Evolutionary conservation across 495 filamentous ascomycete species (phyloP), one percentile per base, ranked within the genome.

Genomic region (Apiosordaria backusii): DNA sequence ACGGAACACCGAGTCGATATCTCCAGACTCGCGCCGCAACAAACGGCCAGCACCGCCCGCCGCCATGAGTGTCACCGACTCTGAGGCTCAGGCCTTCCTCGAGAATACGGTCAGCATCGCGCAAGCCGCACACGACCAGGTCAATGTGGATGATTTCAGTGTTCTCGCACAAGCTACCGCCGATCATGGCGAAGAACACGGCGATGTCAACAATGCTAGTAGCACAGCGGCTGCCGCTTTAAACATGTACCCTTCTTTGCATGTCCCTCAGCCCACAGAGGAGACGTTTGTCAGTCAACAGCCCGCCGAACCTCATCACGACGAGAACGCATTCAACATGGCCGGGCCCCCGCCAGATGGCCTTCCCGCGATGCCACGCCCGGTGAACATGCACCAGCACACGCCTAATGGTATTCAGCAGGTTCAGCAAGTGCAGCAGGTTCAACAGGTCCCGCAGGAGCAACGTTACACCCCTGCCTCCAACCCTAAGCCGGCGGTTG

Each of bases 401-500:
- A 80, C 77, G 60, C 18, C 66, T 60, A 71, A 74, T 52, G 75
- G 74, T 21, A 68, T 76, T 22, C 71, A 67, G 25, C 64, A 63
- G 40, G 72, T 73, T 25, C 69, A 65, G 60, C 61, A 45, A 45
- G 35, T 45, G 10, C 35, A 45, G 10, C 35, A 45, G 35, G 35
- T 45, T 45, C 35, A 45, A 13, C 35, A 45, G 35, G 35, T 45
- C 16, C 35, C 35, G 9, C 35, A 63, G 50, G 72, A 75, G 25
- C 69, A 66, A 57, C 62, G 65, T 23, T 72, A 73, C 59, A 64
- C 60, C 16, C n/a, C 65, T 3, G 69, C 67, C 0, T 57, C 68
- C 50, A 72, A 65, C 23, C 70, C 72, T 7, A 98, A 98, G 78
- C 95, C 94, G 22, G 87, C 90, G 6, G 95, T 99, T 25, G 95